Conservation (phyloP, 2,329 filamentous ascomycete genomes). For the Didymella glomerata region DNA sequence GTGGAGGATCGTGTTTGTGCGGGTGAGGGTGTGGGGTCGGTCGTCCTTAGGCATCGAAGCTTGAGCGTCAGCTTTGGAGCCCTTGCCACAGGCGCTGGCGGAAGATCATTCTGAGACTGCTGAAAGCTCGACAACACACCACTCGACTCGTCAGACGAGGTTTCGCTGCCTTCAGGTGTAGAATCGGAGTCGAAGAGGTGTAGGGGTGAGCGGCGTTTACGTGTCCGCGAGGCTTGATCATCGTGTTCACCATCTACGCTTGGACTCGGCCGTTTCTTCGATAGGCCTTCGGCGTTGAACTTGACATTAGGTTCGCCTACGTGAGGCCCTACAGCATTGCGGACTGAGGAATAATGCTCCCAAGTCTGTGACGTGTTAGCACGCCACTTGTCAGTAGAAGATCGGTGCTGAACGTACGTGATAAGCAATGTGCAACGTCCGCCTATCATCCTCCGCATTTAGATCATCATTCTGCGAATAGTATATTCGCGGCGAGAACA, state of each 20-base stretch:
- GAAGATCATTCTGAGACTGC: constrained; percentile 34
- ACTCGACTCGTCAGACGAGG: constrained; percentile 49
- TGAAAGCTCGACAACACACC: constrained; percentile 38
- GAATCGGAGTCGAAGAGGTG: constrained; percentile 56
- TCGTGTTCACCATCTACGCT: constrained; percentile 62
- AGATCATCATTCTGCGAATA: constrained; percentile 40
- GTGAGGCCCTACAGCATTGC: constrained; percentile 67
- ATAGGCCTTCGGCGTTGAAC: constrained; percentile 36
- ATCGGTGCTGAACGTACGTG: constrained; percentile 60
- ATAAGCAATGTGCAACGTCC: constrained; percentile 67
- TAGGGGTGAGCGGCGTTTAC: constrained; percentile 61
- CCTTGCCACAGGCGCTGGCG: constrained; percentile 29
- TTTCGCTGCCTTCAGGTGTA: constrained; percentile 46
- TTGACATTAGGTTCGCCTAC: constrained; percentile 62
- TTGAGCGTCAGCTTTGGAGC: constrained; percentile 45
- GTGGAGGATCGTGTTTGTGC: constrained; percentile 32
- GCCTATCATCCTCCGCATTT: constrained; percentile 44
- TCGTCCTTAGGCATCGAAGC: constrained; percentile 43
- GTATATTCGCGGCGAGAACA: constrained; percentile 56
- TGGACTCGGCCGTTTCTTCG: constrained; percentile 60
- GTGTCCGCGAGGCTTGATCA: constrained; percentile 58
- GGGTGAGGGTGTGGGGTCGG: constrained; percentile 30
- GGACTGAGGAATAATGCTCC: constrained; percentile 73
- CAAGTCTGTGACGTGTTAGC: constrained; percentile 59
- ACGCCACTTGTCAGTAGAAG: not conserved